Base-by-base conservation (phyloP, 1,284 basidiomycete genomes). In the Tylopilus sp. region DNA sequence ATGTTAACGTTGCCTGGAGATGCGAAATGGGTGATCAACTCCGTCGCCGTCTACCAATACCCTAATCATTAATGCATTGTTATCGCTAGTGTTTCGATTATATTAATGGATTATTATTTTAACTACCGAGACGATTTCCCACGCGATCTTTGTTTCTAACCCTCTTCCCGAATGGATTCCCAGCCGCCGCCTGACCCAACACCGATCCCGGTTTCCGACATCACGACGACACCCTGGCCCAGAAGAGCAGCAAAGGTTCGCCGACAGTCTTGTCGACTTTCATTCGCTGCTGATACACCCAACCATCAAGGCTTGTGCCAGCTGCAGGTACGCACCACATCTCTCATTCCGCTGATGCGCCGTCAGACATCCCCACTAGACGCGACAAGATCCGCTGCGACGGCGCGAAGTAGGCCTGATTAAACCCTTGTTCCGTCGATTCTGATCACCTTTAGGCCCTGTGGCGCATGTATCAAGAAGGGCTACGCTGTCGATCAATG, bases 381-480 rank as follows among this genome's bases (percentile, higher is more conserved):
- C 75, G 75, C 53, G 77, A 82, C 59, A 82, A 82, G 61, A 74
- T 77, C 48, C 73, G 75, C 53, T 82, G 79, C 59, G 76, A 82
- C 59, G 76, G 78, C 18, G 63, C 63, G 53, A 75, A 75, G 78
- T 81, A 59, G 42, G 68, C 54, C 21, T 18, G 31, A 30, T 30
- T 41, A 40, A 50, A n/a, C 33, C 13, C 9, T 8, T 25, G 7
- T 38, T 26, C 10, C 23, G 11, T 2, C 6, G 29, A 34, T 34
- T 23, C 41, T 41, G 31, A 48, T 49, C 46, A 13, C 34, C n/a
- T 16, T 8, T 51, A 77, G 78, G 51, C 79, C 79, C 16, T 82
- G 79, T 57, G 61, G 69, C 41, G 73, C 73, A n/a, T 82, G 81
- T 53, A 56, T 66, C 19, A 82, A 74, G 67, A 79, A 77, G 54